phyloP scores from a whole-genome alignment of 2,329 filamentous ascomycete genomes.

The Xylariaceae sp. region DNA sequence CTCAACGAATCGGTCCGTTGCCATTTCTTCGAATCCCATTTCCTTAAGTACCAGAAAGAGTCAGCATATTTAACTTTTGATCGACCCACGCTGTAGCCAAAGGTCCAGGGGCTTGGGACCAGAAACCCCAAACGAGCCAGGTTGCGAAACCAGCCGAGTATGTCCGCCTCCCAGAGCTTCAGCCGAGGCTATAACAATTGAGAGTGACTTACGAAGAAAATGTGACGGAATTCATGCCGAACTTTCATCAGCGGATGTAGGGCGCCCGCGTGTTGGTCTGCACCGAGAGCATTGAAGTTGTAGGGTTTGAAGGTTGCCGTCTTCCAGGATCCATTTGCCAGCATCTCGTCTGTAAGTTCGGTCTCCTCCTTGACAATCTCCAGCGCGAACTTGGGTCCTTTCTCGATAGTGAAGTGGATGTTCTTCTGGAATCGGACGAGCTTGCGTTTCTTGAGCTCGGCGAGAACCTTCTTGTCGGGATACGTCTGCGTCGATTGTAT shows the following conservation, averaged over 20 bases:
- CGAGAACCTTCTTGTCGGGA: slow-evolving; percentile 67
- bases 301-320: slow-evolving; percentile 80
- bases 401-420: slow-evolving; percentile 75
- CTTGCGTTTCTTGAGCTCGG: slow-evolving; percentile 88
- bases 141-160: too few species aligned
- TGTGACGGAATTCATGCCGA: slow-evolving; percentile 85
- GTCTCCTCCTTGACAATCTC: slow-evolving; percentile 92
- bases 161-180: too few species aligned
- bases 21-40: slow-evolving; percentile 12
- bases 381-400: slow-evolving; percentile 82
- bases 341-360: slow-evolving; percentile 90
- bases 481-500: slow-evolving; percentile 67
- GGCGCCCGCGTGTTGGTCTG: slow-evolving; percentile 56
- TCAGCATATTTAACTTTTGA: too few species aligned
- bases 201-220: too few species aligned
- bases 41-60: too few species aligned
- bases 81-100: too few species aligned
- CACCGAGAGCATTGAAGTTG: slow-evolving; percentile 49
- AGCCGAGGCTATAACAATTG: too few species aligned
- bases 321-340: slow-evolving; percentile 85
- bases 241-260: slow-evolving; percentile 83
- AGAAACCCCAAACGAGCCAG: too few species aligned
- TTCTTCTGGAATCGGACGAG: slow-evolving; percentile 78
- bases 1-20: slow-evolving; percentile 43
- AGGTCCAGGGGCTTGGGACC: too few species aligned